phyloP scores from a whole-genome alignment of 257 asterid species.

The Marsdenia floribunda region DNA sequence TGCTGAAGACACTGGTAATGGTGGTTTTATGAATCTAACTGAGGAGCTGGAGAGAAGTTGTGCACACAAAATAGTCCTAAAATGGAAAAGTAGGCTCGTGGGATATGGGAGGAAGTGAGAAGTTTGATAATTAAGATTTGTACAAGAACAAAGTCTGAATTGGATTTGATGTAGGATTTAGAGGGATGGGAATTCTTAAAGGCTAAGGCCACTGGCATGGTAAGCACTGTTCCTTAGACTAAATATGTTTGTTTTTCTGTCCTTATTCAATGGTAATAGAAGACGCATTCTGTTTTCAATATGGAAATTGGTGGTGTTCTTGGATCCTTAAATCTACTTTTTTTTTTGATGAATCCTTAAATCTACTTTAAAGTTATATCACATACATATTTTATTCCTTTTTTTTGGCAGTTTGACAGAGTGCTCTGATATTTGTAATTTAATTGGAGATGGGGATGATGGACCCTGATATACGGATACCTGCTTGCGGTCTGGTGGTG shows the following conservation, averaged over 20 bases:
- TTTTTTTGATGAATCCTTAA: background rate
- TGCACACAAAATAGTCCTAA: background rate
- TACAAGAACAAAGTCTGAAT: background rate
- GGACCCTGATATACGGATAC: constrained; percentile 47
- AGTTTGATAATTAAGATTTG: background rate
- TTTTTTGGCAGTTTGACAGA: constrained; percentile 61
- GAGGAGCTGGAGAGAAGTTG: background rate
- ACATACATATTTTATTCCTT: background rate
- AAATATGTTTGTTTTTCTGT: background rate
- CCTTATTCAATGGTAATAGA: background rate
- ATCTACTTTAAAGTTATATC: background rate
- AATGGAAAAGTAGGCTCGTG: background rate
- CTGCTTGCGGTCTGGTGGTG: background rate
- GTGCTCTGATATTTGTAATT: constrained; percentile 85
- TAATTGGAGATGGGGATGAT: constrained; percentile 85
- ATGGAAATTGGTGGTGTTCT: background rate
- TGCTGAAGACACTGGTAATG: background rate
- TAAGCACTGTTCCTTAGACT: background rate
- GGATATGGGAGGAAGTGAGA: background rate
- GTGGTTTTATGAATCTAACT: background rate
- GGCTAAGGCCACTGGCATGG: background rate
- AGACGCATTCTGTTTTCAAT: background rate
- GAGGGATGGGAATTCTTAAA: background rate
- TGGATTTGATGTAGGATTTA: too few species aligned
- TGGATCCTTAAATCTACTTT: background rate